These are phyloP conservation scores for Phellinidium pouzarii DNA, from an alignment of 1,284 basidiomycete genomes.

Conservation along the genomic window DNA sequence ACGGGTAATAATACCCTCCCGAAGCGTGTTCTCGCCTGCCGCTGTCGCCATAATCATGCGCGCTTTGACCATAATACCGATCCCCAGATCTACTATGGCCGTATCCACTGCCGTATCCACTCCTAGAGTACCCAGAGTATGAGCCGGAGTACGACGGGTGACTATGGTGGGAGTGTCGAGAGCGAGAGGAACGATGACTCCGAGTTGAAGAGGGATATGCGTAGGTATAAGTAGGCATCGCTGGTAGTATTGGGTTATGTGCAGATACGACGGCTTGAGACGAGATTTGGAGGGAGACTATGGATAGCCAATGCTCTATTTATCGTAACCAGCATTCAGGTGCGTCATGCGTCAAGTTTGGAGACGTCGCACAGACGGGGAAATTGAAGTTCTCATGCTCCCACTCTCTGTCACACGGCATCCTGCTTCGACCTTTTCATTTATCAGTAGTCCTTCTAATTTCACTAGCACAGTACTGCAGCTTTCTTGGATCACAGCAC, in stretches of 20 bases:
- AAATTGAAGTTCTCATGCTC: not conserved
- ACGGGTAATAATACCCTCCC: constrained; percentile 13
- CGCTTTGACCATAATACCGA: not conserved
- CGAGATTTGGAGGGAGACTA: not conserved
- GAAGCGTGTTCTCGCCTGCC: constrained; percentile 10
- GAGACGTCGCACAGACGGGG: not conserved
- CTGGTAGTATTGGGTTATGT: no score
- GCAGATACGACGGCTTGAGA: no score
- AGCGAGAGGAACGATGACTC: constrained; percentile 9
- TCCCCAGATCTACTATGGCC: not conserved
- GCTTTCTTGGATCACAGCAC: no score
- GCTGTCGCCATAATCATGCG: not conserved
- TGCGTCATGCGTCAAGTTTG: not conserved
- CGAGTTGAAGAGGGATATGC: constrained; percentile 9
- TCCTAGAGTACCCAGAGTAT: not conserved
- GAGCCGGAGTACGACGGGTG: constrained; percentile 6
- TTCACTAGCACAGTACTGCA: not conserved
- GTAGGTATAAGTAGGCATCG: constrained; percentile 15
- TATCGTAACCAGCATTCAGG: not conserved
- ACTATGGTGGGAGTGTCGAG: constrained; percentile 6
- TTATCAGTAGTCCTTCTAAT: not conserved
- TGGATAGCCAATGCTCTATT: not conserved
- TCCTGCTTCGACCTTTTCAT: no score
- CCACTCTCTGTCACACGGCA: no score
- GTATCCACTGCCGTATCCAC: constrained; percentile 3